phyloP scores from a whole-genome alignment of 768 basidiomycete genomes.

The Tylopilus plumbeoviolaceoides region DNA sequence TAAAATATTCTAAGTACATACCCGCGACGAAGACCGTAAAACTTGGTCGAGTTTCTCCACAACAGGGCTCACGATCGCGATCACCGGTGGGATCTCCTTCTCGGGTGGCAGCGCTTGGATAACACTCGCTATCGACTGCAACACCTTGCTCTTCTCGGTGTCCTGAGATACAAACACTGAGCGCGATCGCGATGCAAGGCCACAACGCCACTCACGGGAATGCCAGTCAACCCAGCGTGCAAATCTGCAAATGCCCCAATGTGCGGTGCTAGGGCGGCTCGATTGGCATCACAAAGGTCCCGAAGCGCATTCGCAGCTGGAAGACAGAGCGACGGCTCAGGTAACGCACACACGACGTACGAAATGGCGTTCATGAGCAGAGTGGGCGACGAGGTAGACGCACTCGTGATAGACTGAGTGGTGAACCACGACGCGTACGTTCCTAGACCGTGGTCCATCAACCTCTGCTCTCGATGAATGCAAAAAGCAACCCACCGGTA shows the following conservation, averaged over 20 bases:
- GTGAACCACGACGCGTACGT: constrained; percentile 81
- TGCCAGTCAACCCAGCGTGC: constrained; percentile 67
- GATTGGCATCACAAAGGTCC: constrained; percentile 86
- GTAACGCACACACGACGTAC: constrained; percentile 68
- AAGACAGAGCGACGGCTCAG: constrained; percentile 59
- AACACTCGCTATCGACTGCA: constrained; percentile 90
- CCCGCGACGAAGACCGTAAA: constrained; percentile 50
- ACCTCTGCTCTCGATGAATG: neutral
- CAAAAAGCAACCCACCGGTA: constrained; percentile 53
- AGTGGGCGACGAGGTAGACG: constrained; percentile 31
- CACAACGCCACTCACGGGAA: constrained; percentile 53
- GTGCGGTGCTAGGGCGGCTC: constrained; percentile 76
- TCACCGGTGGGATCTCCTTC: constrained; percentile 72
- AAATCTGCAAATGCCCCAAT: constrained; percentile 82
- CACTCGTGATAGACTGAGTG: constrained; percentile 36
- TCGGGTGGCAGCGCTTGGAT: constrained; percentile 83
- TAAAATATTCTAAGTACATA: constrained; percentile 28
- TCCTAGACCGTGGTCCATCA: constrained; percentile 36
- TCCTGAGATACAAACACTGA: constrained; percentile 42
- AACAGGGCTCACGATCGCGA: constrained; percentile 77
- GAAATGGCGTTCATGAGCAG: constrained; percentile 62
- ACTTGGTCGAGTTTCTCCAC: constrained; percentile 64
- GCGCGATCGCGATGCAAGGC: neutral
- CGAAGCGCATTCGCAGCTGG: constrained; percentile 80
- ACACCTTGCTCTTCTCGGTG: constrained; percentile 83